Percentiles rank a stretch among this genome's conserved stretches.
Evolutionary conservation across 345 rosid species (phyloP).

Genomic region (Triadica sebifera): DNA sequence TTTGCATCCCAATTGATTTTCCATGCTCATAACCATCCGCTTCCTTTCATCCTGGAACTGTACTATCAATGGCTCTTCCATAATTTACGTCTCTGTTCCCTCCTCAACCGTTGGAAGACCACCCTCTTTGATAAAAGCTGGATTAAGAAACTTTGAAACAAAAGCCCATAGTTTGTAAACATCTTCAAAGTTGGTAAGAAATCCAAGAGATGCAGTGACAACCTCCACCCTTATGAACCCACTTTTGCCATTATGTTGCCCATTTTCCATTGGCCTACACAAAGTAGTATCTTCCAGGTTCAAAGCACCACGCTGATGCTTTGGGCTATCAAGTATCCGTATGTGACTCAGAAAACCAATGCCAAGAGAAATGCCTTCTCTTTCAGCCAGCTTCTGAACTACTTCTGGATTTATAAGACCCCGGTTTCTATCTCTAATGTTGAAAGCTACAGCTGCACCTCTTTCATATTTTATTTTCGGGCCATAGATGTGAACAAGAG

Average conservation of each 20-base stretch:
- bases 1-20: conserved; percentile 15
- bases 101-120: conserved; percentile 75
- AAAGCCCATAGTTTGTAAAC: conserved; percentile 90
- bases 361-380: conserved; percentile 84
- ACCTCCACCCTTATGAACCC: conserved; percentile 82
- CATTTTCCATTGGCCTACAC: conserved; percentile 71
- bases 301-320: conserved; percentile 43
- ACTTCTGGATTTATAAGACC: conserved; percentile 87
- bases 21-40: conserved; percentile 14
- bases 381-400: conserved; percentile 90
- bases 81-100: conserved; percentile 50
- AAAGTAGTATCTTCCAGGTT: conserved; percentile 56
- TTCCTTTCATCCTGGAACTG: conserved; percentile 24
- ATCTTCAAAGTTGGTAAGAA: conserved; percentile 94
- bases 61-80: conserved; percentile 24
- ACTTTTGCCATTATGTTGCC: conserved; percentile 49
- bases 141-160: conserved; percentile 84
- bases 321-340: conserved; percentile 56
- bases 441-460: conserved; percentile 95
- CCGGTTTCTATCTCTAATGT: conserved; percentile 62
- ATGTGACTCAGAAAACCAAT: conserved; percentile 91
- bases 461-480: conserved; percentile 96
- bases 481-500: conserved; percentile 90
- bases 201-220: conserved; percentile 92
- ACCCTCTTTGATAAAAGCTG: conserved; percentile 61